Evolutionary conservation across 2,329 filamentous ascomycete species (phyloP).

Genomic region (Grosmannia serpens): DNA sequence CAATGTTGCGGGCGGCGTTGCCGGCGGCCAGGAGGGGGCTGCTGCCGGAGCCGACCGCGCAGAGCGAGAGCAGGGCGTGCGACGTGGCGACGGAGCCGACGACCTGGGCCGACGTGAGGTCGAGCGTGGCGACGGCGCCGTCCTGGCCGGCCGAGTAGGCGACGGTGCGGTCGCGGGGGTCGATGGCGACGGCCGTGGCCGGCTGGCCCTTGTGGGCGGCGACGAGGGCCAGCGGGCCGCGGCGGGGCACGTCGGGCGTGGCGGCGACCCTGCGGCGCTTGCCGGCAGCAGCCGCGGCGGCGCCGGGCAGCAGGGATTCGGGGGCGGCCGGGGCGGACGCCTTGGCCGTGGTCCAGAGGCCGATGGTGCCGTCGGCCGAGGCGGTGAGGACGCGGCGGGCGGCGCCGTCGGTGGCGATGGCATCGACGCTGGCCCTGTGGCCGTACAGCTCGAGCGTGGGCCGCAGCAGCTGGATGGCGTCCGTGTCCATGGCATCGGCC

Average conservation of each 20-base stretch:
- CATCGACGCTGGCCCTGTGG: slow-evolving; percentile 53
- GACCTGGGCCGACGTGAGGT: slow-evolving; percentile 67
- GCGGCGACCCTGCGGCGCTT: slow-evolving; percentile 65
- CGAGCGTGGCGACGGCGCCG: slow-evolving; percentile 81
- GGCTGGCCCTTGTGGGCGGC: slow-evolving; percentile 54
- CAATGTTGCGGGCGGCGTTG: slow-evolving; percentile 76
- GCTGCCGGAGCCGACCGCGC: slow-evolving; percentile 44
- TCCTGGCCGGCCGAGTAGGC: slow-evolving; percentile 89
- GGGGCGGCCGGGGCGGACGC: slow-evolving; percentile 47
- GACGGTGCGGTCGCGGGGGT: slow-evolving; percentile 72
- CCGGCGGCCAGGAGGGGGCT: slow-evolving; percentile 51
- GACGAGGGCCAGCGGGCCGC: slow-evolving; percentile 68
- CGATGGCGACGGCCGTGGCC: slow-evolving; percentile 74
- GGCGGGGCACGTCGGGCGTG: slow-evolving; percentile 44
- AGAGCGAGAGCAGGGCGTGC: slow-evolving; percentile 70
- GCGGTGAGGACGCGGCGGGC: slow-evolving; percentile 75
- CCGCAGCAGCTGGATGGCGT: slow-evolving; percentile 49
- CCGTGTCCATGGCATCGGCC: slow-evolving; percentile 45
- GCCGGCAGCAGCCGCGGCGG: slow-evolving; percentile 24
- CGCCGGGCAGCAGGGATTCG: slow-evolving; percentile 54
- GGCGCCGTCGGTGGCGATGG: slow-evolving; percentile 56
- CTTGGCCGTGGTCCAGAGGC: slow-evolving; percentile 70
- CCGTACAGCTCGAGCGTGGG: slow-evolving; percentile 17
- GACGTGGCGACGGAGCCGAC: slow-evolving; percentile 77
- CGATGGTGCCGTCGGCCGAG: slow-evolving; percentile 70